A percentile compares a stretch with the other conserved stretches of the same genome.
phyloP scores from a whole-genome alignment of 371 early-diverging fungal species.

The Apophysomyces ossiformis region DNA sequence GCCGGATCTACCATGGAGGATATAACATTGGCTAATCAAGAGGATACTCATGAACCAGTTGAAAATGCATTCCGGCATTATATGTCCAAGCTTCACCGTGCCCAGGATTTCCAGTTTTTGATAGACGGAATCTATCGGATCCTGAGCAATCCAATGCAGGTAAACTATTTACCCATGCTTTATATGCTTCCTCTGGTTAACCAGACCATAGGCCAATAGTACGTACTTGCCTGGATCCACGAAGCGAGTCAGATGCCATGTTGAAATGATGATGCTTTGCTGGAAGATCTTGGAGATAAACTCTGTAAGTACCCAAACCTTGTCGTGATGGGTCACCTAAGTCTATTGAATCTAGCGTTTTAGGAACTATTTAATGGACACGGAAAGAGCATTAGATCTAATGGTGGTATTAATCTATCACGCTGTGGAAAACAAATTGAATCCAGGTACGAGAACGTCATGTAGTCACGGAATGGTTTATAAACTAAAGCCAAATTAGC shows the following conservation, averaged over 20 bases:
- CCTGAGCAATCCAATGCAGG: constrained; percentile 79
- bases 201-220: constrained; percentile 58
- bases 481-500: constrained; percentile 39
- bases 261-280: constrained; percentile 82
- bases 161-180: constrained; percentile 19
- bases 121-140: constrained; percentile 76
- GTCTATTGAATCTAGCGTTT: constrained; percentile 53
- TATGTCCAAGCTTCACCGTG: constrained; percentile 75
- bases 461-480: constrained; percentile 17
- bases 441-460: constrained; percentile 50
- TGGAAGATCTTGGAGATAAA: constrained; percentile 85
- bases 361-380: constrained; percentile 69
- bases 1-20: constrained; percentile 19
- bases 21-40: background rate
- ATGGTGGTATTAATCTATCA: constrained; percentile 69
- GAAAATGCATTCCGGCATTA: constrained; percentile 78
- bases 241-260: constrained; percentile 68
- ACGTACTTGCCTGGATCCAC: constrained; percentile 82
- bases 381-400: constrained; percentile 69
- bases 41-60: constrained; percentile 24
- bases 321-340: background rate
- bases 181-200: constrained; percentile 4
- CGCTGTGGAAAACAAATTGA: constrained; percentile 62
- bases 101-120: constrained; percentile 80
- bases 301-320: constrained; percentile 47